Evolutionary conservation across 2,329 filamentous ascomycete species (phyloP), one percentile per base, ranked within the genome.

Genomic region (Calonectria pseudoturangicola): DNA sequence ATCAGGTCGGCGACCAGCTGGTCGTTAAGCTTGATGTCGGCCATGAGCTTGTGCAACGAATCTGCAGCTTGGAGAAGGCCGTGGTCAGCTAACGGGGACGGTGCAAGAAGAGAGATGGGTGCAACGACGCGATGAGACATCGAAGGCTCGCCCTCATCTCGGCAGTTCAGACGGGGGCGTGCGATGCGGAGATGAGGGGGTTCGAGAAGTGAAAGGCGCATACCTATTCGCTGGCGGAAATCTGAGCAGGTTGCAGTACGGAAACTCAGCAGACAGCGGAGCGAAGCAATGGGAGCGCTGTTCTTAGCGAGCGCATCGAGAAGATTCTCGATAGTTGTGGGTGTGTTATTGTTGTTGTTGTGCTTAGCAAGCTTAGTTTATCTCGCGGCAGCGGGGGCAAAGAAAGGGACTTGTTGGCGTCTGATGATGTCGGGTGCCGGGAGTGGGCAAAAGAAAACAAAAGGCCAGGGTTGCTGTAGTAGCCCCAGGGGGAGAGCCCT

Each of bases 1-100:
- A 87, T 79, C 75, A 92, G 85, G 84, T 89, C 87, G 66, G 86
- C 83, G 82, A 91, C 89, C 86, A 91, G 89, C 81, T 89, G 85
- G 77, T 91, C 90, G 72, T 87, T 89, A 81, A 92, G 87, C 82
- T 87, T 90, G 68, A 71, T 79, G 79, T 91, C 90, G 79, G 88
- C 87, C 89, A 91, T 88, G 81, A 65, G 74, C 70, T 74, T 69
- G 63, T 64, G 68, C 65, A 65, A 66, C 73, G 77, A 75, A 77
- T 78, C 78, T 80, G 60, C 50, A 54, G 27, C 33, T 65, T 33
- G 16, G 30, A 30, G 36, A 25, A 27, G 21, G 21, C 21, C 13
- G 62, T 67, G 71, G 71, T 73, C 18, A 73, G 71, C 63, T 33
- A 67, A 58, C 50, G 68, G 47, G 39, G 70, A 67, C 73, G 73